phyloP scores from a whole-genome alignment of 108 stramenopile genomes.

The Skeletonema marinoi region DNA sequence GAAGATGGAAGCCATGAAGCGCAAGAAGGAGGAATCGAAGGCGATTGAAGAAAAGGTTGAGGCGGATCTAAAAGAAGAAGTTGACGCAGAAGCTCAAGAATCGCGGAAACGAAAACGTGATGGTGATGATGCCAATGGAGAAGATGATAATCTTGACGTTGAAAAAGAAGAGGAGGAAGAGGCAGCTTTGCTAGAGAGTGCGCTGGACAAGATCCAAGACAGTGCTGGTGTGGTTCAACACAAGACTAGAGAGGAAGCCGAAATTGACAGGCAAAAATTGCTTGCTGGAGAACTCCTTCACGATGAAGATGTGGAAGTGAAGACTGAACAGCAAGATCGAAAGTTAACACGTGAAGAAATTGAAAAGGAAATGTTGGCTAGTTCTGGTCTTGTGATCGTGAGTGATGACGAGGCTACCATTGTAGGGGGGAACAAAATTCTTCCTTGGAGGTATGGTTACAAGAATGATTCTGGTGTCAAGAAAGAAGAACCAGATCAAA shows the following conservation, averaged over 20 bases:
- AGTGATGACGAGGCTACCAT: slow-evolving; percentile 81
- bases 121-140: slow-evolving; percentile 27
- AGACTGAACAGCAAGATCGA: slow-evolving; percentile 22
- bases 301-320: slow-evolving; percentile 56
- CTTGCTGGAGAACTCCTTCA: slow-evolving; percentile 67
- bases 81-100: slow-evolving; percentile 16
- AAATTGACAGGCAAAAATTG: slow-evolving; percentile 74
- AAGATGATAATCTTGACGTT: slow-evolving; percentile 20
- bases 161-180: slow-evolving; percentile 59
- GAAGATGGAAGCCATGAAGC: slow-evolving; percentile 79
- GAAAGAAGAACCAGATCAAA: slow-evolving; percentile 18
- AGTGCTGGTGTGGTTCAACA: slow-evolving; percentile 45
- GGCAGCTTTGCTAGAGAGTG: slow-evolving; percentile 72
- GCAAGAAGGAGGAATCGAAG: slow-evolving; percentile 60
- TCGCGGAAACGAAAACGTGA: slow-evolving; percentile 42
- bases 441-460: slow-evolving; percentile 65
- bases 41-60: slow-evolving; percentile 25
- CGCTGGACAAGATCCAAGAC: slow-evolving; percentile 67
- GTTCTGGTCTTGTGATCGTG: slow-evolving; percentile 72
- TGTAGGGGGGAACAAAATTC: slow-evolving; percentile 70
- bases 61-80: slow-evolving; percentile 32
- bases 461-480: slow-evolving; percentile 14
- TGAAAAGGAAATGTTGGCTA: slow-evolving; percentile 65
- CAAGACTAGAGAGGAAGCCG: slow-evolving; percentile 85
- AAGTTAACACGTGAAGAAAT: slow-evolving; percentile 58